A percentile compares a stretch with the other conserved stretches of the same genome.
phyloP scores from a whole-genome alignment of 1,284 basidiomycete species.

The Cutaneotrichosporon sp. region DNA sequence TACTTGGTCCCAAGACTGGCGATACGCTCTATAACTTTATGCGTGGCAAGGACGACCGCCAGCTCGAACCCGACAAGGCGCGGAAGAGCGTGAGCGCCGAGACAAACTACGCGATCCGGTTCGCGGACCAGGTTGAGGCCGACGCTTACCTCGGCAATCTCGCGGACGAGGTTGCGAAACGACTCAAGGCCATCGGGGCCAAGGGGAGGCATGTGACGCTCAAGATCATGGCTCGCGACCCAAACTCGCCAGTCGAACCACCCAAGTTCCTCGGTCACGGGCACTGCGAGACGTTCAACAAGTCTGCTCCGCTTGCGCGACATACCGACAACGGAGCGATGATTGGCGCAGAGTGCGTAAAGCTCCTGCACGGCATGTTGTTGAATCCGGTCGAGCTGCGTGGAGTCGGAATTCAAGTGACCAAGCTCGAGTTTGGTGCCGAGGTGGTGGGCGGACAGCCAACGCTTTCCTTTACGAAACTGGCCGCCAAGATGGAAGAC shows the following conservation, averaged over 20 bases:
- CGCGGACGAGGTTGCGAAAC: conserved; percentile 69
- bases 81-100: conserved; percentile 86
- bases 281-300: conserved; percentile 76
- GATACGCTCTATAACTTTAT: conserved; percentile 80
- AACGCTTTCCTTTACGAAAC: conserved; percentile 33
- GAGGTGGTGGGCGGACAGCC: conserved; percentile 30
- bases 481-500: background rate
- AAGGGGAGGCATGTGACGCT: conserved; percentile 72
- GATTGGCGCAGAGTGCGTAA: conserved; percentile 77
- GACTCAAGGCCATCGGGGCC: conserved; percentile 67
- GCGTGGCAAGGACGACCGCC: conserved; percentile 76
- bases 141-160: conserved; percentile 73
- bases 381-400: conserved; percentile 83
- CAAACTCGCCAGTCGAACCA: conserved; percentile 83
- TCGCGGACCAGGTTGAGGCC: conserved; percentile 75
- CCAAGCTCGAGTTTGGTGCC: conserved; percentile 68
- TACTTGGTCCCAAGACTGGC: conserved; percentile 77
- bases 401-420: conserved; percentile 91
- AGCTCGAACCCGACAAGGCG: conserved; percentile 75
- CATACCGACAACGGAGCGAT: conserved; percentile 70
- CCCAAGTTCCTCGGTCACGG: conserved; percentile 98
- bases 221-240: conserved; percentile 84
- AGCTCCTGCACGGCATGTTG: conserved; percentile 67
- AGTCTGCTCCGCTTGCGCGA: conserved; percentile 64
- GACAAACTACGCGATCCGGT: conserved; percentile 95